Base-by-base conservation (phyloP, 2,329 filamentous ascomycete species). In the Aspergillus alliaceus region DNA sequence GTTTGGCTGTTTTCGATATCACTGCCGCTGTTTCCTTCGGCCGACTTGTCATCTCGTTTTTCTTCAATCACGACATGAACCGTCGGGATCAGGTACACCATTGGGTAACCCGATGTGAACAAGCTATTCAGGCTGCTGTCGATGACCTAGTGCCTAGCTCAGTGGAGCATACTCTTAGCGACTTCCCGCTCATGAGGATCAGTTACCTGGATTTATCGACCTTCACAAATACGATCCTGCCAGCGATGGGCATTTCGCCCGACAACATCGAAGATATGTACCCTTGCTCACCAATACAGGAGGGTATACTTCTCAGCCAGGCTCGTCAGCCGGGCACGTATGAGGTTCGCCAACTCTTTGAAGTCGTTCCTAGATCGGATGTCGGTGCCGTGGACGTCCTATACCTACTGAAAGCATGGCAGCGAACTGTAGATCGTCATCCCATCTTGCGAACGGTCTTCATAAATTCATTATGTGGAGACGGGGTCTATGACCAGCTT, bases 251-350 rank as follows among this genome's bases (percentile, higher is more conserved):
- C 2, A n/a, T 42, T 9, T 25, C 39, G 4, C 12, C 39, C 9
- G 39, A 24, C 22, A 42, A 22, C 3, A 22, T 42, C 12, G 60
- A 62, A 32, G 56, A 59, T 34, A 48, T 57, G 15, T 60, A 58
- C 44, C 58, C 58, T 11, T 59, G 56, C 22, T 57, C 58, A 15
- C 59, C 59, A 1, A 49, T 61, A 22, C 60, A 63, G 34, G 37
- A 54, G 14, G 60, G 60, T 4, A 63, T 63, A 8, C 46, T 53
- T 15, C 35, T 63, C 7, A 63, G 56, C n/a, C 60, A 63, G 35
- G 27, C 52, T 18, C 48, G 47, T 37, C 25, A 27, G 22, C 52
- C 59, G 8, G 42, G 37, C n/a, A 51, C 52, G 5, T 62, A 62
- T 34, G 42, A 54, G 40, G 48, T 56, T 15, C 54, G 24, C 9